Conservation (phyloP, 257 asterid genomes). For the Solanum pimpinellifolium region DNA sequence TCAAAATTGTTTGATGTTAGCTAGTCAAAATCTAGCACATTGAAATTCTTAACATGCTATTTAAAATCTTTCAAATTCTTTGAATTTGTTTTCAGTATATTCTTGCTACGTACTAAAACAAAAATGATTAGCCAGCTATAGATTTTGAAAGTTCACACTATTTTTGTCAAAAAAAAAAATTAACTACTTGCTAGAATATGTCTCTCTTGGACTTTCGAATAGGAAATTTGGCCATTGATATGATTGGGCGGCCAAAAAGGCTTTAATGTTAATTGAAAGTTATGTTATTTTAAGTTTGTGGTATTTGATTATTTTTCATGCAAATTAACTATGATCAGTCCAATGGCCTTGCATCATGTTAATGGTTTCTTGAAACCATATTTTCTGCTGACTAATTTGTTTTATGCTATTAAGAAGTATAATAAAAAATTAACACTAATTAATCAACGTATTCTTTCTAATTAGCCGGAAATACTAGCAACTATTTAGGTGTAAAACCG, state of each 20-base stretch:
- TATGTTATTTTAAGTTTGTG: no score
- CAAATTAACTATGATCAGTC: no score
- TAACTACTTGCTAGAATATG: background rate
- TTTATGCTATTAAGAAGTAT: background rate
- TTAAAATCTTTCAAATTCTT: background rate
- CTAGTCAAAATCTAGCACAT: background rate
- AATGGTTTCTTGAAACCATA: no score
- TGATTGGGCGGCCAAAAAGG: background rate
- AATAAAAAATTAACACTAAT: background rate
- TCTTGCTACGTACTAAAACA: background rate
- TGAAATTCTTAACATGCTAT: background rate
- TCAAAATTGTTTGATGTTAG: background rate
- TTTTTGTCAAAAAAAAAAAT: no score
- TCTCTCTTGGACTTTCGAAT: background rate
- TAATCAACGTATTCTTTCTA: no score
- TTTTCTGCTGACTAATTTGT: background rate
- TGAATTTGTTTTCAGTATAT: background rate
- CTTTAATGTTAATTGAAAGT: background rate
- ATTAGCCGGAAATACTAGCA: background rate
- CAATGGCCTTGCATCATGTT: background rate
- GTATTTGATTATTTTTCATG: no score
- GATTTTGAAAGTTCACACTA: background rate
- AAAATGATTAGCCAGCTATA: background rate
- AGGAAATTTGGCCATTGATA: background rate
- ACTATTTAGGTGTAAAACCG: background rate